phyloP scores from a whole-genome alignment of 1,284 basidiomycete species.

The Apiotrichum sp. region DNA sequence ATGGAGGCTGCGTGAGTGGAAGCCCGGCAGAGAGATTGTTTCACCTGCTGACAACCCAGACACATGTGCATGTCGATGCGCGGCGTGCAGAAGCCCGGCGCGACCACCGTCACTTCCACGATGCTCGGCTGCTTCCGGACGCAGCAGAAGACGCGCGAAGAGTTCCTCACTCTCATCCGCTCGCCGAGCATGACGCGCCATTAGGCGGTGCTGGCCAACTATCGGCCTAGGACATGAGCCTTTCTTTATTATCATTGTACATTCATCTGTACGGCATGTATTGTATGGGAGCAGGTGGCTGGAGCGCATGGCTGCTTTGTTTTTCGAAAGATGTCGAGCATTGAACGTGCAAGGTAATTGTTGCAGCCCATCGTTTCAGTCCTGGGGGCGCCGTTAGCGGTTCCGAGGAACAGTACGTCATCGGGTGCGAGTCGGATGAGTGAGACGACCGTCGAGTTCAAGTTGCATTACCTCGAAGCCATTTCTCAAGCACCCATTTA shows the following conservation, averaged over 20 bases:
- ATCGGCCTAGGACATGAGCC: not conserved
- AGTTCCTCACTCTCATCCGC: slow-evolving; percentile 49
- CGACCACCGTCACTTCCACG: slow-evolving; percentile 93
- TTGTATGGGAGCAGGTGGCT: not conserved
- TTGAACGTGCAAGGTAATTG: no score
- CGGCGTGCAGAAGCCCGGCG: slow-evolving; percentile 96
- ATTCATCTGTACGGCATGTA: slow-evolving; percentile 24
- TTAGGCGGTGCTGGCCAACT: slow-evolving; percentile 8
- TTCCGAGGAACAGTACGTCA: no score
- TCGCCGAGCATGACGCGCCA: slow-evolving; percentile 33
- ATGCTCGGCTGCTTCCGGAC: slow-evolving; percentile 98
- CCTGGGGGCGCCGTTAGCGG: no score
- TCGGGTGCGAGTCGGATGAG: no score
- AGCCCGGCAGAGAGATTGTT: slow-evolving; percentile 63
- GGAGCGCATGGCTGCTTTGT: slow-evolving; percentile 2
- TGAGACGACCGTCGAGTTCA: no score
- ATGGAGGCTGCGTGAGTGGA: slow-evolving; percentile 88
- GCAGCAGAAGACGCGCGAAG: slow-evolving; percentile 95
- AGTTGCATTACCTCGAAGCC: no score
- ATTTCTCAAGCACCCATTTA: no score
- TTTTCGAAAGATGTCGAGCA: no score
- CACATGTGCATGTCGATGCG: slow-evolving; percentile 99
- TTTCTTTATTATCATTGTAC: slow-evolving; percentile 14
- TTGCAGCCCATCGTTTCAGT: no score
- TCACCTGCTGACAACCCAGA: slow-evolving; percentile 52